A percentile compares a stretch with the other conserved stretches of the same genome.
phyloP scores from a whole-genome alignment of 768 basidiomycete genomes.

The Suillus spraguei region DNA sequence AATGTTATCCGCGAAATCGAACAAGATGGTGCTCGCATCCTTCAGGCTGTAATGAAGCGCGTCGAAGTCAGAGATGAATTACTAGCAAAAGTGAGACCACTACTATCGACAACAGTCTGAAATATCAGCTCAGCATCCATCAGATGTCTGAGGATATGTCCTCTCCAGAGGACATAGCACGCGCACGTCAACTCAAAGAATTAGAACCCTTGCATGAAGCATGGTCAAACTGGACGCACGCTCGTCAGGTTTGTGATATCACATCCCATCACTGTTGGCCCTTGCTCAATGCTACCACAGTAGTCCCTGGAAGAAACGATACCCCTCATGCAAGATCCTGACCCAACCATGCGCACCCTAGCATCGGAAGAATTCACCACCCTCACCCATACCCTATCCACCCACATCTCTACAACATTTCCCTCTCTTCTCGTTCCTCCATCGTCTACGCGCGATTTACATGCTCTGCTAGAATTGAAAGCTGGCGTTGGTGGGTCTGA shows the following conservation, averaged over 20 bases:
- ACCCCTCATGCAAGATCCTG: slow-evolving; percentile 68
- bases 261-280: slow-evolving; percentile 9
- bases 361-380: slow-evolving; percentile 65
- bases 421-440: slow-evolving; percentile 75
- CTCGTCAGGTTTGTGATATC: slow-evolving; percentile 52
- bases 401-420: slow-evolving; percentile 45
- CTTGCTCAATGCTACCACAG: slow-evolving; percentile 29
- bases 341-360: slow-evolving; percentile 72
- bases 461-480: slow-evolving; percentile 88
- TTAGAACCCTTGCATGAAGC: slow-evolving; percentile 65
- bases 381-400: slow-evolving; percentile 39
- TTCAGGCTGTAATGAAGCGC: slow-evolving; percentile 34
- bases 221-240: slow-evolving; percentile 66
- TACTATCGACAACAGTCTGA: background rate
- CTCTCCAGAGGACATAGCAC: slow-evolving; percentile 56
- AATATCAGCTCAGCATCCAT: background rate
- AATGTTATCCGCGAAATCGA: slow-evolving; percentile 33
- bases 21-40: slow-evolving; percentile 50
- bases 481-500: slow-evolving; percentile 94
- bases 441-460: slow-evolving; percentile 63
- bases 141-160: slow-evolving; percentile 59
- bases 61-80: slow-evolving; percentile 3
- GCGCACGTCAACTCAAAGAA: slow-evolving; percentile 67
- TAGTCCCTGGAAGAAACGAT: slow-evolving; percentile 70
- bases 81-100: slow-evolving; percentile 40